A percentile compares a stretch with the other conserved stretches of the same genome.
phyloP scores from a whole-genome alignment of 305 asterid species.

The Fraxinus floribunda region DNA sequence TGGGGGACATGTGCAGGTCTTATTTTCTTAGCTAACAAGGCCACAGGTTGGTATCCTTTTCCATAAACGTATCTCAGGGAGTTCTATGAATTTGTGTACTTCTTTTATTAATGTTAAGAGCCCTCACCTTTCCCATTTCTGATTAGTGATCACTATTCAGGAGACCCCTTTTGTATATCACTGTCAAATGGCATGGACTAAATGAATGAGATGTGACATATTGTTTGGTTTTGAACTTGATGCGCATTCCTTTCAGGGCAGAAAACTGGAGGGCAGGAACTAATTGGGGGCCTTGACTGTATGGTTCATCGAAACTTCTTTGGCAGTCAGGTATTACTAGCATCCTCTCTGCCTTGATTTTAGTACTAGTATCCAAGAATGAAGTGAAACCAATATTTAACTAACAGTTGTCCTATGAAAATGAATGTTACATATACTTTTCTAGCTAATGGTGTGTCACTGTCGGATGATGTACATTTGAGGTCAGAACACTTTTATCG shows the following conservation, averaged over 20 bases:
- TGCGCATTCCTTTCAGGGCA: conserved; percentile 56
- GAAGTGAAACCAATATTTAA: background rate
- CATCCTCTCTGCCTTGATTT: conserved; percentile 4
- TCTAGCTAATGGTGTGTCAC: background rate
- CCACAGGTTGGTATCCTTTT: conserved; percentile 54
- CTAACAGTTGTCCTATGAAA: background rate
- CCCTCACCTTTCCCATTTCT: background rate
- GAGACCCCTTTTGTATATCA: background rate
- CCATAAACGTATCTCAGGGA: conserved; percentile 6
- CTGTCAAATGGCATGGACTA: background rate
- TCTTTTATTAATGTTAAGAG: background rate
- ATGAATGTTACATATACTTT: background rate
- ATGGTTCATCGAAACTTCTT: conserved; percentile 91
- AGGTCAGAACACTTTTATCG: background rate
- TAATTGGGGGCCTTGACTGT: conserved; percentile 90
- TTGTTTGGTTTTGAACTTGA: conserved; percentile 23
- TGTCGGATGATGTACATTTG: background rate
- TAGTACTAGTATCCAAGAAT: background rate
- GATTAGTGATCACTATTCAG: background rate
- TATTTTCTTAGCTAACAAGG: conserved; percentile 85
- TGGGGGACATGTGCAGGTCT: conserved; percentile 99
- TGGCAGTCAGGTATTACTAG: conserved; percentile 75
- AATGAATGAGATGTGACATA: background rate
- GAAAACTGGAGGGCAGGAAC: conserved; percentile 90
- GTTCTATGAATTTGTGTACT: background rate